A percentile compares a stretch with the other conserved stretches of the same genome.
Evolutionary conservation across 2,329 filamentous ascomycete genomes (phyloP).

Genomic region (Fusarium proliferatum): DNA sequence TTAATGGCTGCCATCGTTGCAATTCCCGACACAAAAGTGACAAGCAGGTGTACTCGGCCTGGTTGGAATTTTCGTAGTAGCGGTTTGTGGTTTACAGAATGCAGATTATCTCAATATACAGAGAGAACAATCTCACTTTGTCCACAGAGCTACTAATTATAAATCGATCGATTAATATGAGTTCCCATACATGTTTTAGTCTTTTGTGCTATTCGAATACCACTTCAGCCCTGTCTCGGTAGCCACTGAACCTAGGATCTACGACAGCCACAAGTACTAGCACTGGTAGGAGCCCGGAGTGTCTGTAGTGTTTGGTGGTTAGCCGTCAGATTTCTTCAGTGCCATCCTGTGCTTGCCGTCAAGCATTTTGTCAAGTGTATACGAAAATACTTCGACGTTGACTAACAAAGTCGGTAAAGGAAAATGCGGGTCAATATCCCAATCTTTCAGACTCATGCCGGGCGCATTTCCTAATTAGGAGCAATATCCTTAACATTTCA

Average conservation of each 20-base stretch:
- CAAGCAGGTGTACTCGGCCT: neutral
- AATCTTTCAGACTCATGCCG: neutral
- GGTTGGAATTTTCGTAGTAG: neutral
- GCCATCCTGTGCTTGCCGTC: neutral
- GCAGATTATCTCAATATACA: neutral
- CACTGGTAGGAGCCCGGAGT: neutral
- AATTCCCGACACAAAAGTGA: neutral
- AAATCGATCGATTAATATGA: neutral
- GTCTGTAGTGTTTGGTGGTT: neutral
- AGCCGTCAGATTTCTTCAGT: neutral
- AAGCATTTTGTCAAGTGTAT: conserved; percentile 3
- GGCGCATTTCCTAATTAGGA: conserved; percentile 25
- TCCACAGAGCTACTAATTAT: neutral
- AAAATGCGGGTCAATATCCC: neutral
- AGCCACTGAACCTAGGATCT: neutral
- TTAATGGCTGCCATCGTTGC: neutral
- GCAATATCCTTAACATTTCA: conserved; percentile 6
- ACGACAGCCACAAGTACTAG: neutral
- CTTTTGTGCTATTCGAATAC: neutral
- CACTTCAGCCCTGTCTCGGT: neutral
- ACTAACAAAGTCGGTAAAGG: conserved; percentile 18
- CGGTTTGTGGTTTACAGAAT: neutral
- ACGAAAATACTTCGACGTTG: conserved; percentile 8
- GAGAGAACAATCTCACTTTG: too few species aligned
- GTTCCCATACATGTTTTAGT: neutral